These are phyloP conservation scores for Mortierella sp. DNA, from an alignment of 371 early-diverging fungal species.

Conservation along the genomic window DNA sequence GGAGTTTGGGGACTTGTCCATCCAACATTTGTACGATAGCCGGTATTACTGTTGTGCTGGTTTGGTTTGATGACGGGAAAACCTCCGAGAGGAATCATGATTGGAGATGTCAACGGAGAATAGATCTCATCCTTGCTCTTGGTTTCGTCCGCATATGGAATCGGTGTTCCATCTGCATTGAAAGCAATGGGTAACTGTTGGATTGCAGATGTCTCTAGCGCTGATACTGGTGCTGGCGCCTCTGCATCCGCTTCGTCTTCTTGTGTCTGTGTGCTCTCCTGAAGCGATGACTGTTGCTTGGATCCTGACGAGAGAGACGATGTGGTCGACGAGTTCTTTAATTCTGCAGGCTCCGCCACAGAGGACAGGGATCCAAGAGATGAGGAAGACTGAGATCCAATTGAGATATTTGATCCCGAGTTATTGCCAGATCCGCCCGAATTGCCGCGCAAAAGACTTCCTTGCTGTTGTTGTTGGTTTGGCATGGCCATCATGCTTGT, in stretches of 20 bases:
- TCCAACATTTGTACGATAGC: slow-evolving; percentile 11
- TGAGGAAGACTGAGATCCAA: slow-evolving; percentile 19
- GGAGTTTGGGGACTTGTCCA: slow-evolving; percentile 27
- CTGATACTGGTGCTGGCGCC: neutral
- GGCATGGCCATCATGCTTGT: slow-evolving; percentile 20
- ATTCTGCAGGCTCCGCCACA: slow-evolving; percentile 4
- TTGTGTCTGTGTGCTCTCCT: neutral
- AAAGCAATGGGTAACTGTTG: neutral
- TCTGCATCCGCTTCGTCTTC: neutral
- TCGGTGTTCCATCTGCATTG: slow-evolving; percentile 19
- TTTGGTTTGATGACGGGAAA: slow-evolving; percentile 18
- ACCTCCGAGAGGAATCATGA: slow-evolving; percentile 44
- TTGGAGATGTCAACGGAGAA: slow-evolving; percentile 46
- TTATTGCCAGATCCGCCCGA: neutral
- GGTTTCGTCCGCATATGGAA: slow-evolving; percentile 44
- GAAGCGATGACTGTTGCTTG: slow-evolving; percentile 20
- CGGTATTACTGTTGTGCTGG: neutral
- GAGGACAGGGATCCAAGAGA: slow-evolving; percentile 30
- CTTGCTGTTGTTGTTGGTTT: too few relatives aligned
- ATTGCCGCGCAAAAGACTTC: neutral
- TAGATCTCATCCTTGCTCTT: slow-evolving; percentile 49
- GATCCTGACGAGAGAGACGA: slow-evolving; percentile 5
- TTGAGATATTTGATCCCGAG: slow-evolving; percentile 2
- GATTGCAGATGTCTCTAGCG: neutral
- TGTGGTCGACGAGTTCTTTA: slow-evolving; percentile 5